Base-by-base conservation (phyloP, 345 rosid species). In the Cardamine resedifolia region DNA sequence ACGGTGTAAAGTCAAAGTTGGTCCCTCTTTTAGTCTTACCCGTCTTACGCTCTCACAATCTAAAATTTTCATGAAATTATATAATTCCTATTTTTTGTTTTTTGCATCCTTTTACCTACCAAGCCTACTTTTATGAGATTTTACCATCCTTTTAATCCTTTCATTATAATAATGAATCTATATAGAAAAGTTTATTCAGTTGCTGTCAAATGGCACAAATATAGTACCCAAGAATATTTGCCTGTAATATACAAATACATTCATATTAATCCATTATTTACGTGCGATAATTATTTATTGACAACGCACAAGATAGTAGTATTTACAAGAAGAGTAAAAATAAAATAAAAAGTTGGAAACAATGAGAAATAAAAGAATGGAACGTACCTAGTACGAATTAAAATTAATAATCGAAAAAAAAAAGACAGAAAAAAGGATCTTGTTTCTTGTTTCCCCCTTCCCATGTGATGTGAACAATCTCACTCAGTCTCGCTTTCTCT, bases 401-500 rank as follows among this genome's bases (percentile, higher is more conserved):
- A 58, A 48, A 33, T 14, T 43, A 61, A 52, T 8, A 68, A 52
- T 16, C 55, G 27, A 75, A 75, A 61, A 69, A 52, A 75, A 75
- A 61, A 69, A 52, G 58, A 75, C 74, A 69, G 20, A 76, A 5
- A 5, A 69, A 63, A 55, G 36, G 64, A 76, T 76, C 45, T 62
- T 55, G 70, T 62, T 53, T 75, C 75, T 62, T 62, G 75, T 76
- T 69, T 62, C 38, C 61, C 63, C 15, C 11, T 61, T 52, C 66
- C 79, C 61, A 76, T 69, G 79, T 76, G 75, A 69, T 48, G 70
- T 76, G 71, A 69, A 63, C 80, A 53, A 57, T 77, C 72, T 70
- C 64, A 34, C 49, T 70, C 62, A 41, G 7, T 51, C 49, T 68
- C 44, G 30, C 7, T 61, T 14, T 49, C 39, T 71, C 45, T 60